Evolutionary conservation across 768 basidiomycete species (phyloP), one percentile per base, ranked within the genome.

Genomic region (Amylocystis lapponica): DNA sequence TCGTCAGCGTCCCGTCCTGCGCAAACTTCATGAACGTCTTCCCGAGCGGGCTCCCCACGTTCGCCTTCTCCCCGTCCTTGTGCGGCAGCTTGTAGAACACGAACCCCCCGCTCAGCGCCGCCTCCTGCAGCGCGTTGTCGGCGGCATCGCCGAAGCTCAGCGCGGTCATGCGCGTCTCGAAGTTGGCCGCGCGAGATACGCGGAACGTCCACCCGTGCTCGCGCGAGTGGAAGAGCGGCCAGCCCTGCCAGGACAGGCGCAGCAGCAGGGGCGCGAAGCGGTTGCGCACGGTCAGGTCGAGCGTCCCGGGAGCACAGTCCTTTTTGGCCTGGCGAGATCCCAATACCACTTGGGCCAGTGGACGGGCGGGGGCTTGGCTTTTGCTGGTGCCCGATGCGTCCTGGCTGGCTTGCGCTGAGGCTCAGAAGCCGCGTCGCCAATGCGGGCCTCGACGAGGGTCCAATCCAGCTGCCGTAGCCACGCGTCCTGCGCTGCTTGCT

Each of bases 291-390:
- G 92, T 92, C 49, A 98, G 67, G 56, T 97, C 91, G 22, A 96
- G 73, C 2, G 81, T 76, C 17, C 84, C 91, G 1, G 80, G 81
- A 5, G 75, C 68, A 43, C 69, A 56, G 45, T 69, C 80, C 58
- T 81, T 83, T 65, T 76, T 84, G 84, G 88, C 53, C 72, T 81
- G 3, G 83, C 70, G 3, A 90, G 76, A 20, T 97, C 93, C 87
- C 85, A 92, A 58, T 89, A 99, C 96, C 96, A 98, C 59, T 89
- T 87, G 1, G 94, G 95, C 92, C 94, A 97, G n/a, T 70, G 42
- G 0, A 81, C 72, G 0, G 73, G 66, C 10, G 71, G 71, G 3
- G 37, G 54, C 39, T 56, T 68, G 46, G 17, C 54, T 43, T 16
- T 40, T 17, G 27, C 39, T 21, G 47, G 29, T 20, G 45, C 51